phyloP scores from a whole-genome alignment of 2,329 filamentous ascomycete genomes.

The Aphanocladium album region DNA sequence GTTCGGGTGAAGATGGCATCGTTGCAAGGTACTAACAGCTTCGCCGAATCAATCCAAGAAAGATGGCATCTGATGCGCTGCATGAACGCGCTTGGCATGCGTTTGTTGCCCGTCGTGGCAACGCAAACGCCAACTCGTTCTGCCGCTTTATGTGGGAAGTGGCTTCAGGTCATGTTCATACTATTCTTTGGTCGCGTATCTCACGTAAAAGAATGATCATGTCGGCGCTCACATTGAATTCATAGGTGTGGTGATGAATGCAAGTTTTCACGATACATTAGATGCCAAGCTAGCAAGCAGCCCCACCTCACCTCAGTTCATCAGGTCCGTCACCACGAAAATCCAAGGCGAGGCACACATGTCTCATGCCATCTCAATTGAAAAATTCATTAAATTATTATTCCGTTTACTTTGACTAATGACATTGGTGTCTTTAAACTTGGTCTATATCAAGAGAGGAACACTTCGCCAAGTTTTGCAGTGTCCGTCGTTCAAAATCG shows the following conservation, averaged over 20 bases:
- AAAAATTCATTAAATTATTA: neutral
- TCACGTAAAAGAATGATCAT: neutral
- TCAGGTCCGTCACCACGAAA: neutral
- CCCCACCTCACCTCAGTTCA: slow-evolving; percentile 6
- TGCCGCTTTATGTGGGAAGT: neutral
- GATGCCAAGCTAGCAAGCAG: neutral
- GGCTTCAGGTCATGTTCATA: neutral
- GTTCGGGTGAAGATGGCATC: slow-evolving; percentile 1
- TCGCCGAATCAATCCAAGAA: neutral
- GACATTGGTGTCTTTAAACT: neutral
- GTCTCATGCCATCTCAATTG: neutral
- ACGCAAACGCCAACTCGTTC: neutral
- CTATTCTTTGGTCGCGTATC: neutral
- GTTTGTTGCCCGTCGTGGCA: neutral
- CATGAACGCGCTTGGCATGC: neutral
- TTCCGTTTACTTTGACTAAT: neutral
- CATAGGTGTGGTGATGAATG: neutral
- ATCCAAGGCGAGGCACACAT: neutral
- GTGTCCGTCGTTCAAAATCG: neutral
- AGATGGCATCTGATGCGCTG: neutral
- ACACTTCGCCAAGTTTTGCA: neutral
- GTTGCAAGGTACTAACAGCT: neutral
- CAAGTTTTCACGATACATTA: neutral
- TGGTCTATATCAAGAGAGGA: neutral
- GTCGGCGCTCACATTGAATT: neutral